phyloP scores from a whole-genome alignment of 1,139 yeast species.

The Suzukiozyma palmioleophila region DNA sequence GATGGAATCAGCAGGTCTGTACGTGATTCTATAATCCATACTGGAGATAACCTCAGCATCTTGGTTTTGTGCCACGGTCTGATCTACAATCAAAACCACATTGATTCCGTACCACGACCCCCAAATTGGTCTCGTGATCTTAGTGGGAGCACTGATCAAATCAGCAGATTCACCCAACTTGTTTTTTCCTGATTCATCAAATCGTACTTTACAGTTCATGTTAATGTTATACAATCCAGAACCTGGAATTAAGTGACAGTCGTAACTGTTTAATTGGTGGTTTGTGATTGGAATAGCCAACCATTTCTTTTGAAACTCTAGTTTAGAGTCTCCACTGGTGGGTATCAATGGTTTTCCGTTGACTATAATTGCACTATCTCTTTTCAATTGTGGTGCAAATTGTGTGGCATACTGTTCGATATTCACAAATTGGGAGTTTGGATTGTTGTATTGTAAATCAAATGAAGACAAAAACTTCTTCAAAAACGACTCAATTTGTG shows the following conservation, averaged over 20 bases:
- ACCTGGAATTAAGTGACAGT: slow-evolving; percentile 71
- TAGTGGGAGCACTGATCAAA: slow-evolving; percentile 19
- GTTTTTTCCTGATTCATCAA: slow-evolving; percentile 69
- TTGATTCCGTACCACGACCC: slow-evolving; percentile 70
- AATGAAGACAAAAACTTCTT: slow-evolving; percentile 35
- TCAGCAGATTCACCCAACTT: slow-evolving; percentile 60
- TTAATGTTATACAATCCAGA: slow-evolving; percentile 52
- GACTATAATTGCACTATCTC: slow-evolving; percentile 48
- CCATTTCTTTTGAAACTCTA: slow-evolving; percentile 65
- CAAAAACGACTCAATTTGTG: slow-evolving; percentile 43
- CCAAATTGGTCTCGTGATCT: slow-evolving; percentile 41
- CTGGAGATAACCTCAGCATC: slow-evolving; percentile 49
- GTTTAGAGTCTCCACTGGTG: slow-evolving; percentile 39
- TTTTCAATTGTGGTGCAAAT: slow-evolving; percentile 45
- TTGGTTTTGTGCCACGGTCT: slow-evolving; percentile 37
- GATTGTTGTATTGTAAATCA: slow-evolving; percentile 29
- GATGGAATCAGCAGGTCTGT: slow-evolving; percentile 54
- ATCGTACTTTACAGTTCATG: slow-evolving; percentile 61
- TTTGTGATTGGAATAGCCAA: slow-evolving; percentile 54
- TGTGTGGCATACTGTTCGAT: slow-evolving; percentile 51
- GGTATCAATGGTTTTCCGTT: slow-evolving; percentile 62
- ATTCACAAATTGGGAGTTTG: slow-evolving; percentile 23
- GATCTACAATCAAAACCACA: slow-evolving; percentile 56
- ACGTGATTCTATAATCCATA: slow-evolving; percentile 63
- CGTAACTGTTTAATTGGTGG: slow-evolving; percentile 60